Evolutionary conservation across 2,329 filamentous ascomycete genomes (phyloP), one percentile per base, ranked within the genome.

Genomic region (Fusarium nodosum): DNA sequence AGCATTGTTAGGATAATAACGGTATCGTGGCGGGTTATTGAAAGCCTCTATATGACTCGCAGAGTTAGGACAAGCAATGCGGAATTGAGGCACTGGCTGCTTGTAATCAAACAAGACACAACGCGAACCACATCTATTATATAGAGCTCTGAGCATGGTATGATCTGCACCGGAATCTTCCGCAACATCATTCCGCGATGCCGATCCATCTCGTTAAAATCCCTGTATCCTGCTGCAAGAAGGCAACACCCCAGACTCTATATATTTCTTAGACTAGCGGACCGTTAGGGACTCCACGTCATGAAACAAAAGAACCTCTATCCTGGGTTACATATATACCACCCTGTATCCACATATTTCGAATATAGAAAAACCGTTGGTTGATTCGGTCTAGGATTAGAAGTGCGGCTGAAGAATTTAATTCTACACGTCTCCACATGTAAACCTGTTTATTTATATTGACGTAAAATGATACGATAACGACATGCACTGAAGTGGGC

Each of bases 241-340:
- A 5, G 10, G 18, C 13, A 53, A 33, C 28, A 44, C 20, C 28
- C 50, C 28, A 26, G 28, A 15, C 20, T 33, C n/a, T n/a, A 2
- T 13, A 10, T n/a, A 16, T 34, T 12, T 7, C 13, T 20, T 16
- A 12, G 12, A 28, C 20, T 53, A 20, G 16, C n/a, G 15, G 28
- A 15, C 22, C 48, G 24, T 48, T 48, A 30, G 4, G 9, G 46
- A 26, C 31, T 16, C 48, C 31, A 16, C 50, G 28, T 33, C 20
- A n/a, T 33, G 11, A 44, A 53, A 53, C 50, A 53, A 53, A 53
- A 30, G 50, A 33, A n/a, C 50, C 38, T 39, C n/a, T 15, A 44
- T 7, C 16, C 22, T 16, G 1, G 28, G 28, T 30, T 30, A 30
- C 28, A 30, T 30, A 30, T 30, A 30, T 30, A 24, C 36, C 1